Percentiles rank a stretch among this genome's conserved stretches.
Conservation (phyloP, 2,329 filamentous ascomycete species). For the Colletotrichum scovillei region DNA sequence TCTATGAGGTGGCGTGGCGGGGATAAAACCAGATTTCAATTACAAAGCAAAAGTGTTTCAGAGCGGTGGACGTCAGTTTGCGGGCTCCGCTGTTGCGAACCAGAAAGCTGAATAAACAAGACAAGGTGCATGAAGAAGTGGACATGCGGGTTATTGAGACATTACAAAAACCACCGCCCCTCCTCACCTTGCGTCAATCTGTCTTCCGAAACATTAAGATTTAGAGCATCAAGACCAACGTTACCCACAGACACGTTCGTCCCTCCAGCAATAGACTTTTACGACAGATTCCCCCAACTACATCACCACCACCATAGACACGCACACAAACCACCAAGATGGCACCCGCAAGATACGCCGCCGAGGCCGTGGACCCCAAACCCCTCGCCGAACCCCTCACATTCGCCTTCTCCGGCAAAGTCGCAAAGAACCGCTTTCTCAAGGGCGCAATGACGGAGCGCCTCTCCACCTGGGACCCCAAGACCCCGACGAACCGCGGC, state of each 20-base stretch:
- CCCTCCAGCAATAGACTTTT: not conserved
- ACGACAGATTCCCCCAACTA: too few species aligned
- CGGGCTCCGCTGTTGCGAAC: not conserved
- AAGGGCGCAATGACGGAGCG: constrained; percentile 77
- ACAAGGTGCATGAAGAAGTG: not conserved
- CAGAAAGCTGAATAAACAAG: not conserved
- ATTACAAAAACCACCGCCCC: not conserved
- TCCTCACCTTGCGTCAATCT: not conserved
- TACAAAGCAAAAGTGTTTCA: not conserved
- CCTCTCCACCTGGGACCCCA: constrained; percentile 69
- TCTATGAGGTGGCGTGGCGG: not conserved
- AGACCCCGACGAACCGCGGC: constrained; percentile 60
- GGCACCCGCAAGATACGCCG: constrained; percentile 21
- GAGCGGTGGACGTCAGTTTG: not conserved
- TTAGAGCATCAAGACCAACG: not conserved
- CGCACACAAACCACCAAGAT: not conserved
- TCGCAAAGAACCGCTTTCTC: constrained; percentile 72
- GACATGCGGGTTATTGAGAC: not conserved
- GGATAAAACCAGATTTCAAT: not conserved
- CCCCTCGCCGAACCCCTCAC: constrained; percentile 57
- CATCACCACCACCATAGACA: not conserved
- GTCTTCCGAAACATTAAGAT: too few species aligned
- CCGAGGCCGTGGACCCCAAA: constrained; percentile 18
- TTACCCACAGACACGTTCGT: not conserved
- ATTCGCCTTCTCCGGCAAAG: constrained; percentile 63